Evolutionary conservation across 1,139 yeast species (phyloP), one percentile per base, ranked within the genome.

Genomic region (Sugiyamaella xylanicola): DNA sequence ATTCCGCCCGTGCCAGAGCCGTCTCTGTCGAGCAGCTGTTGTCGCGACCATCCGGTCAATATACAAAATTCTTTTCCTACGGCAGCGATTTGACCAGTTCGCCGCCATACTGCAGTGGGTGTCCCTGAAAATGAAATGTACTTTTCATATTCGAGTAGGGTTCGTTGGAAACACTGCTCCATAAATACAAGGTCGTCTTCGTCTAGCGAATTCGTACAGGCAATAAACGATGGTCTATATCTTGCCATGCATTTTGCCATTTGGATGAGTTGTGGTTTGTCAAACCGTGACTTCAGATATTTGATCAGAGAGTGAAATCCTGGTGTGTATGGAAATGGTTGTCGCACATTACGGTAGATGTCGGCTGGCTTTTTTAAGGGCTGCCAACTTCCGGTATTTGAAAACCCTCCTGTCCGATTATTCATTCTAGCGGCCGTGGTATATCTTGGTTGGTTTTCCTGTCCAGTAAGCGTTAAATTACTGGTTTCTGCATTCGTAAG

Each of bases 141-240:
- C 68, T 85, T 87, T 62, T 90, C 95, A 69, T 91, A 93, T 59
- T 95, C 96, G 48, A 92, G 74, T 48, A 93, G 73, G 0, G 98
- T 91, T 49, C 99, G 74, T 70, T 93, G 98, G 73, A 92, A 92
- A 65, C 97, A 89, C 72, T 92, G 95, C 67, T 93, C 99, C 89
- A 93, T 91, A 66, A 93, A 93, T 4, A 92, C 87, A 67, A 92
- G 76, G 69, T 93, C 99, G 51, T 89, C 95, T 63, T 89, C 96
- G 56, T 91, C 88, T 45, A 93, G 73, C 2, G 95, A 85, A 64
- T 89, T 87, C 32, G 96, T 89, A 65, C 96, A 87, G 1, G 97
- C 97, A 63, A 92, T 91, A 68, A 92, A 92, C 8, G 91, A 84
- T 1, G 98, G 97, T 60, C 98, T 75, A 66, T 91, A 91, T 49